Percentiles rank a stretch among this genome's conserved stretches.
phyloP scores from a whole-genome alignment of 306 rosid species.

The Castanea sativa region DNA sequence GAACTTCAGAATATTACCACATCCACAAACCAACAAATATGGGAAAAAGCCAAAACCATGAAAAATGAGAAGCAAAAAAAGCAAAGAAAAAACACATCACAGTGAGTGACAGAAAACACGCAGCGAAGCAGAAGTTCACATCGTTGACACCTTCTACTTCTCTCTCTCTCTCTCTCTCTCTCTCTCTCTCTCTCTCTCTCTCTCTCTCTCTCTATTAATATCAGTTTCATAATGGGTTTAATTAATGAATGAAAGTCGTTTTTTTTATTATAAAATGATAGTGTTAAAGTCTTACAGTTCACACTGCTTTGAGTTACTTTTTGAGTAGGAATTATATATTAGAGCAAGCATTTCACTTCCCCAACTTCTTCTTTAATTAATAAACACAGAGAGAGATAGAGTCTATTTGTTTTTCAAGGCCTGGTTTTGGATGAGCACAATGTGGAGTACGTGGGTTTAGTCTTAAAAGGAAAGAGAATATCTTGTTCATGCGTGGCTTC shows the following conservation, averaged over 20 bases:
- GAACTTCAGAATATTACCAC: no score
- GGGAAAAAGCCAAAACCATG: no score
- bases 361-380: not conserved
- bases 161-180: not conserved
- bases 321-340: not conserved
- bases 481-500: not conserved
- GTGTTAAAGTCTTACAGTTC: not conserved
- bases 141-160: conserved; percentile 19
- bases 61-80: not conserved
- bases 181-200: no score
- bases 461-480: conserved; percentile 11
- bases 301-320: not conserved
- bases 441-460: conserved; percentile 9
- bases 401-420: not conserved
- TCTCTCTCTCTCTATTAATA: not conserved
- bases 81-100: no score
- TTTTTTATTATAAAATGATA: not conserved
- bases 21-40: no score
- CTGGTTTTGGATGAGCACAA: conserved; percentile 9
- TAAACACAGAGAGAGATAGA: not conserved
- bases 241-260: not conserved
- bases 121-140: conserved; percentile 47
- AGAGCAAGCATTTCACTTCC: not conserved
- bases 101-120: conserved; percentile 45
- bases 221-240: not conserved